These are phyloP conservation scores for Dothistroma pini DNA, from an alignment of 2,329 filamentous ascomycete species.

Conservation along the genomic window DNA sequence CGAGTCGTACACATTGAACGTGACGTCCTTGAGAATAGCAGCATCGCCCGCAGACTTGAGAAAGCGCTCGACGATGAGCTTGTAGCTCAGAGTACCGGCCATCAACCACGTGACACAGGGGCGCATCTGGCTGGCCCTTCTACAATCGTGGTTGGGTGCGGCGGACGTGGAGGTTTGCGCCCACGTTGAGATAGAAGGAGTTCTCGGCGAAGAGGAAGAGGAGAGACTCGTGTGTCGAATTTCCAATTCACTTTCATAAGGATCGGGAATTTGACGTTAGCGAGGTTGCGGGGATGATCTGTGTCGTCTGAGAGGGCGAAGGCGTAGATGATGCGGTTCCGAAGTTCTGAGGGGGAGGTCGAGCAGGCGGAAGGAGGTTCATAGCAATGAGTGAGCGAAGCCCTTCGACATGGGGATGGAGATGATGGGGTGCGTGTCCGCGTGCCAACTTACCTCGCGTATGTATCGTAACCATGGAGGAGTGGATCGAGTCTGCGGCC, in stretches of 20 bases:
- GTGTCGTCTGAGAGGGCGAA: neutral
- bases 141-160: too few species aligned
- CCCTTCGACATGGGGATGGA: neutral
- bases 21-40: too few species aligned
- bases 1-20: too few species aligned
- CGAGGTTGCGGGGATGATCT: neutral
- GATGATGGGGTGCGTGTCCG: neutral
- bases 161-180: neutral
- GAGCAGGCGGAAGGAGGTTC: constrained; percentile 3
- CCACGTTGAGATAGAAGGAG: neutral
- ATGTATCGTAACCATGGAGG: neutral
- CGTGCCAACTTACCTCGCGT: neutral
- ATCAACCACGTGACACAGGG: neutral
- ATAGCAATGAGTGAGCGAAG: neutral
- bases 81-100: neutral
- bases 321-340: neutral
- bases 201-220: neutral
- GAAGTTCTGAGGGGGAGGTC: constrained; percentile 4
- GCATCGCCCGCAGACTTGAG: neutral
- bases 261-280: neutral
- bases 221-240: neutral
- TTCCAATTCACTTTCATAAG: neutral
- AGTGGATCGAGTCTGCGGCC: neutral
- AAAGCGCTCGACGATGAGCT: neutral
- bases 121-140: neutral